Evolutionary conservation across 805 yeast genomes (phyloP).

Genomic region (Yamadazyma olivae): DNA sequence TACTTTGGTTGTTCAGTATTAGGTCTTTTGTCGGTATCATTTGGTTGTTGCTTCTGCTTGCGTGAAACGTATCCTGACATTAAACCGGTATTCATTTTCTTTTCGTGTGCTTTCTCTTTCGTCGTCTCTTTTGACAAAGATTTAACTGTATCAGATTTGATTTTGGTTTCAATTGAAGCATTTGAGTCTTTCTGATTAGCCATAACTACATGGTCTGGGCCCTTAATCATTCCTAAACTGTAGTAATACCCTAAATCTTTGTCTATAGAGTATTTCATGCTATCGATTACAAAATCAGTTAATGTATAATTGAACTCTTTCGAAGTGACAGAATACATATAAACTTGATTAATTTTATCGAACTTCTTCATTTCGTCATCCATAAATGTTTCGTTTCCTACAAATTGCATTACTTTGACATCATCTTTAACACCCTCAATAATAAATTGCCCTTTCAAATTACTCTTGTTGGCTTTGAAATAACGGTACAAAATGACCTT

Average conservation of each 20-base stretch:
- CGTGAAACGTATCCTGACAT: conserved; percentile 30
- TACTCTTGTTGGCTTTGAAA: conserved; percentile 30
- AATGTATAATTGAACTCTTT: conserved; percentile 6
- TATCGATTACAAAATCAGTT: conserved; percentile 18
- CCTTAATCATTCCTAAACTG: conserved; percentile 30
- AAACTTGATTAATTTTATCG: conserved; percentile 28
- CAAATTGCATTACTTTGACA: conserved; percentile 16
- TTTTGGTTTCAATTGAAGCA: conserved; percentile 2
- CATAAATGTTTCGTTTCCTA: conserved; percentile 17
- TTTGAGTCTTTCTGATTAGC: not conserved
- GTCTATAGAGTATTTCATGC: conserved; percentile 10
- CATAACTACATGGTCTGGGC: conserved; percentile 19
- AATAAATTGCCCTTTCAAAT: conserved; percentile 39
- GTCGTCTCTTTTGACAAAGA: conserved; percentile 3
- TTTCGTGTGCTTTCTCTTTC: conserved; percentile 4
- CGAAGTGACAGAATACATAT: conserved; percentile 34
- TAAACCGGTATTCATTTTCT: conserved; percentile 13
- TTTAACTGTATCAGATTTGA: conserved; percentile 1
- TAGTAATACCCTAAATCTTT: conserved; percentile 15
- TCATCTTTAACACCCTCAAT: conserved; percentile 33
- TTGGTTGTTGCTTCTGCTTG: conserved; percentile 8
- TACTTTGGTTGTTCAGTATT: conserved; percentile 12
- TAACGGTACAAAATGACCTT: conserved; percentile 38
- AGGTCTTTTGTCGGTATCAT: conserved; percentile 1
- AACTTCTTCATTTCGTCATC: conserved; percentile 20